Base-by-base conservation (phyloP, 2,329 filamentous ascomycete genomes). In the Diaporthe australafricana region DNA sequence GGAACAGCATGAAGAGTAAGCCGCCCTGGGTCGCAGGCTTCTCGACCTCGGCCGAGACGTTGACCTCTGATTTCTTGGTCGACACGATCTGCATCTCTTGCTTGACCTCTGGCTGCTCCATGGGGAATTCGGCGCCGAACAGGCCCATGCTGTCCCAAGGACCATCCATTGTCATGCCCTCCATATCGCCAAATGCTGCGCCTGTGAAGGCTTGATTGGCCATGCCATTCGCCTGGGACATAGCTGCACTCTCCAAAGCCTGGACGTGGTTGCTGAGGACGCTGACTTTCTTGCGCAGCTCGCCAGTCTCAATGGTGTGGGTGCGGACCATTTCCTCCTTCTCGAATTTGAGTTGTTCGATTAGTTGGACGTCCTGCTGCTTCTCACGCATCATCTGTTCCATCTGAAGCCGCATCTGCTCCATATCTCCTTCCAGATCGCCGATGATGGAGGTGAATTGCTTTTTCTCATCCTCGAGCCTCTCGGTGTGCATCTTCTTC, bases 401-500 rank as follows among this genome's bases (percentile, higher is more conserved):
- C 81, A 94, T 85, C 79, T 92, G 90, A 56, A 91, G 81, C 77
- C 92, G 91, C 77, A 95, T 87, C 72, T 90, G 87, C 68, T 86
- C 85, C 75, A 97, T 85, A 76, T 94, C 91, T 72, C 96, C 93
- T 80, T 98, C 94, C 79, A 98, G 87, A 70, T 92, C 89, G 76
- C 85, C 89, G 80, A 98, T 93, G 80, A 93, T 85, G 77, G 90
- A 89, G 70, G 92, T 93, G 85, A 91, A 97, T 72, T 93, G 90
- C 87, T 98, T 98, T 88, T 98, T 98, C 86, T 98, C 96, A 82
- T 96, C 93, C 83, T 98, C 96, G 56, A 98, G 90, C 77, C 96
- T 92, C 85, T 98, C 96, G 42, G 96, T 98, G 85, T 98, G 96
- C 84, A 94, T 93, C 90, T 98, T 98, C 89, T 98, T 99, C 78